phyloP scores from a whole-genome alignment of 148 eudicot genomes.

The Rhododendron simsii region DNA sequence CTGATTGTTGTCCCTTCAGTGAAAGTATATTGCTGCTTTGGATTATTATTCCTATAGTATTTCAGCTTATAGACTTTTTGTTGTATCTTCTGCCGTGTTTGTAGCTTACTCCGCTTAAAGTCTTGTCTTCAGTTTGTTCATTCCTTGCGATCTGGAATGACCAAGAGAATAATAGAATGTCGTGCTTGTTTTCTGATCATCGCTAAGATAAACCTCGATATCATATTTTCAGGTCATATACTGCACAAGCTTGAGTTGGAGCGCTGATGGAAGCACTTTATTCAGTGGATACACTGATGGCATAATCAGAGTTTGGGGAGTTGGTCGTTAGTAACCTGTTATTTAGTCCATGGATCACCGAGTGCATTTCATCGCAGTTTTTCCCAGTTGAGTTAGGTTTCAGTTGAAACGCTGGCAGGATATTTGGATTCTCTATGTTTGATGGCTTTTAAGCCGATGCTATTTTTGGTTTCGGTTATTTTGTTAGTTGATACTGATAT shows the following conservation, averaged over 20 bases:
- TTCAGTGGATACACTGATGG: slow-evolving; percentile 8
- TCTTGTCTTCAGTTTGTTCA: neutral
- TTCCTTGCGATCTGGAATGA: neutral
- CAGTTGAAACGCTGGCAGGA: neutral
- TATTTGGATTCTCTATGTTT: neutral
- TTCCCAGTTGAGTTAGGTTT: neutral
- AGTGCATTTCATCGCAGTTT: neutral
- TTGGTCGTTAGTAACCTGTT: neutral
- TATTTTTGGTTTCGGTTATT: neutral
- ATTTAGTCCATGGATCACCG: neutral
- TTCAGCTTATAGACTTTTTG: neutral
- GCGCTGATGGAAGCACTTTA: slow-evolving; percentile 5
- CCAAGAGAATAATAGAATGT: neutral
- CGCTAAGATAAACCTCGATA: neutral
- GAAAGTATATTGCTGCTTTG: neutral
- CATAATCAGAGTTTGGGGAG: slow-evolving; percentile 5
- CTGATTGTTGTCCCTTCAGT: neutral
- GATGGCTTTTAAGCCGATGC: neutral
- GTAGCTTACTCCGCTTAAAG: neutral
- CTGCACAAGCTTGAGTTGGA: slow-evolving; percentile 9
- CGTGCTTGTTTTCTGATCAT: neutral
- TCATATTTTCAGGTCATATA: neutral
- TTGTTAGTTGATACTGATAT: neutral
- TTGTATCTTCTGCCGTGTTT: neutral
- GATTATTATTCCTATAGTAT: neutral